Base-by-base conservation (phyloP, 1,284 basidiomycete species). In the Ustanciosporium gigantosporum region DNA sequence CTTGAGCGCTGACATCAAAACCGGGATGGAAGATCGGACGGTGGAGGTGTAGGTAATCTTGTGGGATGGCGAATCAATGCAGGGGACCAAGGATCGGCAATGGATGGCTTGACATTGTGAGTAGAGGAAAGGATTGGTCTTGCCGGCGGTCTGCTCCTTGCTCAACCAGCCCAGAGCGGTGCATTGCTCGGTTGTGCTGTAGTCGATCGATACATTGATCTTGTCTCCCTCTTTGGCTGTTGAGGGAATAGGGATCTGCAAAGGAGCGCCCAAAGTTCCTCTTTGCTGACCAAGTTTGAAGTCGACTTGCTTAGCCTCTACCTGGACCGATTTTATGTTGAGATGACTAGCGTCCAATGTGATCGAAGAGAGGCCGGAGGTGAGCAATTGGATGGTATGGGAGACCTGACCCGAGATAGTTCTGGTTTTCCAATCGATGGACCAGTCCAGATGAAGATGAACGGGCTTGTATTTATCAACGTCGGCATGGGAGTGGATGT, bases 101-200 rank as follows among this genome's bases (percentile, higher is more conserved):
- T 61, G 56, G 27, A 68, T 66, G 14, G 93, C 91, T 78, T 96
- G 92, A 74, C 88, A 91, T 79, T 97, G 92, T 50, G 89, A 92
- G 82, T 95, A 96, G 27, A 96, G 81, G 80, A 89, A 96, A 0
- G 91, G 89, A 14, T 56, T 64, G 36, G 79, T 89, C 87, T 46
- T 82, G 81, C 73, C 91, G 56, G 91, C 89, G 0, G 93, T 97
- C 79, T 96, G 92, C 86, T 88, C 86, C 66, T 90, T 88, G 27
- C 85, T 85, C 24, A 97, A 83, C 91, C 93, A 98, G 53, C 94
- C 93, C n/a, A 98, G 81, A 1, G 93, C 91, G 11, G 86, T 89
- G 76, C 87, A 88, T 24, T 86, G 81, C 48, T 84, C 81, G 4
- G 89, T 90, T 1, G 92, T 94, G 27, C 83, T 82, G 43, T 77